Base-by-base conservation (phyloP, 2,329 filamentous ascomycete genomes). In the Xylaria sp. region DNA sequence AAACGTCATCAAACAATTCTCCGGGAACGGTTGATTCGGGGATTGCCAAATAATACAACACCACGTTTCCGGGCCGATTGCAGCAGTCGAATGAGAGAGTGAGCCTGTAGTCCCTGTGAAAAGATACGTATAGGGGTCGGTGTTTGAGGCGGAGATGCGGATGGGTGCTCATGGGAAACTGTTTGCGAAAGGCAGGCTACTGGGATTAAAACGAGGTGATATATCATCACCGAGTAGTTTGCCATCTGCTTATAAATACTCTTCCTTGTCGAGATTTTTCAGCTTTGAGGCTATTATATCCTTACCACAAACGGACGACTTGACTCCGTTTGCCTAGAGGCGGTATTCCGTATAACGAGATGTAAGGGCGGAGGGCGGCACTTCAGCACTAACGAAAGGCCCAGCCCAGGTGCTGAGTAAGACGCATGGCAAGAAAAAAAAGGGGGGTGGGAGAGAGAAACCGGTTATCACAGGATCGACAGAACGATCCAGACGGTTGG, bases 401-500 rank as follows among this genome's bases (percentile, higher is more conserved):
- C 48, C 44, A 44, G 53, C 16, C 11, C 8, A 51, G 11, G 9
- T 48, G 58, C 53, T 49, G 47, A 55, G 55, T 55, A 47, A 55
- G 52, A 57, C 11, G 39, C 47, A 39, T 51, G 46, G 42, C 13
- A 53, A 34, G 11, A 30, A 34, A 13, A 51, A 51, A 34, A 30
- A 1, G 19, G 59, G 54, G 56, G 59, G 54, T 58, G 59, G 52
- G 49, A 53, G 51, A 59, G 57, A 30, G 23, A 30, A 30, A 30
- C 23, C 59, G 57, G 48, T 48, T 51, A 57, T 61, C 62, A 62
- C 57, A 60, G 59, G 59, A 62, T 53, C 57, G 59, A 54, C 49
- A 54, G 62, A 62, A 55, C 34, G 46, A 56, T 56, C 62, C 52
- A 59, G 62, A 49, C 62, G 11, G 51, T 56, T 19, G 57, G 51